These are phyloP conservation scores for Annona squamosa DNA, from an alignment of 164 flowering plant species.

Conservation along the genomic window DNA sequence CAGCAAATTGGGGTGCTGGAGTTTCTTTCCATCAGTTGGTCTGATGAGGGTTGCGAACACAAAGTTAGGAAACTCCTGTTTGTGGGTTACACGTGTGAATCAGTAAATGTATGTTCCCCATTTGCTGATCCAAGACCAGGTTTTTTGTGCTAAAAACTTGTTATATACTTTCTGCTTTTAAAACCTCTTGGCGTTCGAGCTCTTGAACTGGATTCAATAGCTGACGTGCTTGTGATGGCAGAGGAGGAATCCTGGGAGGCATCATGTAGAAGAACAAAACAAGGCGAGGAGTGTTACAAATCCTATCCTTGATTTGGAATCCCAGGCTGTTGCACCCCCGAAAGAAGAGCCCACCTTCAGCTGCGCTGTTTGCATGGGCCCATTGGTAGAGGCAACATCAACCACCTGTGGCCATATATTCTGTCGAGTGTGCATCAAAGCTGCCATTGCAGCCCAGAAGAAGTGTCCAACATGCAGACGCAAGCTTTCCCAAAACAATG, in stretches of 20 bases:
- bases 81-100: not conserved
- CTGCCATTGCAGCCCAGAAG: conserved; percentile 49
- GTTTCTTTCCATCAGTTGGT: not conserved
- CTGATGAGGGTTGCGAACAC: not conserved
- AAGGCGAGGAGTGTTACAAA: not conserved
- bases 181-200: not conserved
- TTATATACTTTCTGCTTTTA: not conserved
- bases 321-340: conserved; percentile 9
- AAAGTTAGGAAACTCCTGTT: not conserved
- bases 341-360: conserved; percentile 56
- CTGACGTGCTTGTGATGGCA: conserved; percentile 16
- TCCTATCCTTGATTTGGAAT: conserved; percentile 9
- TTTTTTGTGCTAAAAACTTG: not conserved
- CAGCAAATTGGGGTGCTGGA: too few relatives aligned
- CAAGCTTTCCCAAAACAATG: conserved; percentile 43
- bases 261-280: not conserved
- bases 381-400: conserved; percentile 58
- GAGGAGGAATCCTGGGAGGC: conserved; percentile 20
- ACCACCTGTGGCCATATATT: conserved; percentile 96
- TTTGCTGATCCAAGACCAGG: not conserved
- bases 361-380: conserved; percentile 82
- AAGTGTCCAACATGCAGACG: conserved; percentile 89
- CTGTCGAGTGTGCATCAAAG: conserved; percentile 72
- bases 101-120: not conserved
- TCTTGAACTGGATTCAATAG: not conserved